phyloP scores from a whole-genome alignment of 352 stramenopile species.

The Phytophthora constricta region DNA sequence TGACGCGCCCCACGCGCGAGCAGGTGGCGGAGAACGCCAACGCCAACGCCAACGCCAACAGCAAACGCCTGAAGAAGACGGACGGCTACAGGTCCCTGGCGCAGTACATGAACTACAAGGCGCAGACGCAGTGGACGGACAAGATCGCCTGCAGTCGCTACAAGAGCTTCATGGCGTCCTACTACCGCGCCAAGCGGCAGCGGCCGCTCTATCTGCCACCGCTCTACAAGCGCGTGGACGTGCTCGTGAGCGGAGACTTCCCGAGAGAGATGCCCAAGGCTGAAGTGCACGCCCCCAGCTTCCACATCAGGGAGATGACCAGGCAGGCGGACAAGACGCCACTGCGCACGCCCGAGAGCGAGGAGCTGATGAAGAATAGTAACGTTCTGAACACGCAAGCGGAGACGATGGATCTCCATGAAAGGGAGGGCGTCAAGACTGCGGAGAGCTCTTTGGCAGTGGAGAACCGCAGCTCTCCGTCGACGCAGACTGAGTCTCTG shows the following conservation, averaged over 20 bases:
- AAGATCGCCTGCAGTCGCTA: constrained; percentile 45
- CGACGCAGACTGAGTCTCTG: neutral
- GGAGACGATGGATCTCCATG: neutral
- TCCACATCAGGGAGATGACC: neutral
- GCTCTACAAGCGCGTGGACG: constrained; percentile 2
- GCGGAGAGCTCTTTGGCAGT: neutral
- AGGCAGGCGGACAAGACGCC: neutral
- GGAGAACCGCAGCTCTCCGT: neutral
- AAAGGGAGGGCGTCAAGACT: neutral
- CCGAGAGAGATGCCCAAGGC: neutral
- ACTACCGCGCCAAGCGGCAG: constrained; percentile 29
- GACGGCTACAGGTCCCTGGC: constrained; percentile 48
- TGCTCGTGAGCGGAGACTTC: neutral
- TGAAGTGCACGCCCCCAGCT: neutral
- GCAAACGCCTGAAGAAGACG: constrained; percentile 44
- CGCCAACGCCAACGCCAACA: neutral
- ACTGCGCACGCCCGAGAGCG: neutral
- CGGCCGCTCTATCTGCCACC: neutral
- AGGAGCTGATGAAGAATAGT: neutral
- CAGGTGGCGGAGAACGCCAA: neutral
- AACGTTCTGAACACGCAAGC: neutral
- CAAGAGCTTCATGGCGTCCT: constrained; percentile 46
- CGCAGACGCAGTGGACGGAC: constrained; percentile 39
- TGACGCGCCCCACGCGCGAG: constrained; percentile 18
- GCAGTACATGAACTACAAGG: constrained; percentile 37